Base-by-base conservation (phyloP, 2,329 filamentous ascomycete genomes). In the Polychaeton citri region DNA sequence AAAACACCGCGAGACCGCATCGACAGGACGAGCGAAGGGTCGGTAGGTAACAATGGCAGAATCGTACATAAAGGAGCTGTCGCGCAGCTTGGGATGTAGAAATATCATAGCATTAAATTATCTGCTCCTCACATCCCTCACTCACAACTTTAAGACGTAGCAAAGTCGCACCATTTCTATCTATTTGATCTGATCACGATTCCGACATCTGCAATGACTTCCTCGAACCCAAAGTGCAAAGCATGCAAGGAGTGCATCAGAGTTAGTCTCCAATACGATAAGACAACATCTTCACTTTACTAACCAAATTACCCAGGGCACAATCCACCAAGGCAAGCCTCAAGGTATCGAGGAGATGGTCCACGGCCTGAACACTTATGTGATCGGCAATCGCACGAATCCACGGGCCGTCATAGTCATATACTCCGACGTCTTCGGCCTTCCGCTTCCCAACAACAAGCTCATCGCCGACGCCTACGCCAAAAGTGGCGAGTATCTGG, bases 311-410 rank as follows among this genome's bases (percentile, higher is more conserved):
- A n/a, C n/a, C 7, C 21, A 56, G 36, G 62, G 61, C 38, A 61
- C 59, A 41, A 54, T 55, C 38, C 61, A 62, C 51, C 39, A 55
- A 37, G 62, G 58, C 33, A 45, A 48, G 20, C 50, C 60, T 15
- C 43, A 44, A 12, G 61, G 61, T 41, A 58, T 50, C 32, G 59
- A 60, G 42, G 50, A 55, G 37, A 52, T 45, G 4, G 44, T 65
- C 19, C 58, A 56, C 36, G 52, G 54, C 20, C 50, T 54, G 6
- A 52, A 60, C 24, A 56, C 58, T 38, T 64, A 65, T 39, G 52
- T 64, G 5, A 43, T 55, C 26, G 52, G 54, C 35, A 55, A 56
- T 43, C 48, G 48, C 33, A 46, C 40, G 33, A 52, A 44, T 21
- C 45, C 52, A 3, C 43, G 45, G 9, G 52, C 39, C 30, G 54